These are phyloP conservation scores for Ustilago curta DNA, from an alignment of 1,284 basidiomycete genomes.

Conservation along the genomic window DNA sequence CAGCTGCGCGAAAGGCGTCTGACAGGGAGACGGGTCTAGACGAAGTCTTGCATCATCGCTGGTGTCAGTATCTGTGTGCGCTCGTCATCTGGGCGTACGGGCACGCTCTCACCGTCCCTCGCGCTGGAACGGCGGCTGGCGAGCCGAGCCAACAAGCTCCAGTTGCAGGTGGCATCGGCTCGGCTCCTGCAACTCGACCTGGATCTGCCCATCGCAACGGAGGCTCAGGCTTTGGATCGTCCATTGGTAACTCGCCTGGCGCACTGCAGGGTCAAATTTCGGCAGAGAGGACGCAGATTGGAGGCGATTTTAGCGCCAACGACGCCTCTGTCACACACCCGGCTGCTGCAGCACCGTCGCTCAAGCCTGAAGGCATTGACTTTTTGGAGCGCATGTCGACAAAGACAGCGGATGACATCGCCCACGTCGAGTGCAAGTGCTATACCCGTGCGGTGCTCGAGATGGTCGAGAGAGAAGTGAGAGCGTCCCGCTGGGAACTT, in stretches of 20 bases:
- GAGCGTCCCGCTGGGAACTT: constrained; percentile 57
- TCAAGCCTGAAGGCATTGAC: constrained; percentile 46
- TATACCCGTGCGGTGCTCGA: constrained; percentile 49
- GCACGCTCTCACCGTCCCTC: constrained; percentile 47
- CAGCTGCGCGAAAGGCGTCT: constrained; percentile 20
- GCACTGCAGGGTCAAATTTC: constrained; percentile 31
- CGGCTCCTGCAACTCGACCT: constrained; percentile 12
- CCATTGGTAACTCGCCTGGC: constrained; percentile 25
- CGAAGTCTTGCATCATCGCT: constrained; percentile 55
- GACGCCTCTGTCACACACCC: constrained; percentile 1
- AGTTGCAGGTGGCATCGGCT: neutral
- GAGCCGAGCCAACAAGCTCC: constrained; percentile 1
- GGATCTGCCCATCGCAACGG: constrained; percentile 26
- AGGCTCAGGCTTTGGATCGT: neutral
- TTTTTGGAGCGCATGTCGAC: constrained; percentile 51
- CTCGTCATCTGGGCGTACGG: constrained; percentile 58
- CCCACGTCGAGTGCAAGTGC: constrained; percentile 50
- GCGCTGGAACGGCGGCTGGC: constrained; percentile 8
- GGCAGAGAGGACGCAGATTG: constrained; percentile 31
- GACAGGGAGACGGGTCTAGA: constrained; percentile 45
- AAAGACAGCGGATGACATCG: constrained; percentile 45
- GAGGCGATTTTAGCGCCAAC: constrained; percentile 6
- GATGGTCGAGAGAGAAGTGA: constrained; percentile 54
- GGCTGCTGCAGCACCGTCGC: neutral
- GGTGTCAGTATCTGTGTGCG: constrained; percentile 55